Evolutionary conservation across 768 basidiomycete species (phyloP), one percentile per base, ranked within the genome.

Genomic region (Podaxis sp.): DNA sequence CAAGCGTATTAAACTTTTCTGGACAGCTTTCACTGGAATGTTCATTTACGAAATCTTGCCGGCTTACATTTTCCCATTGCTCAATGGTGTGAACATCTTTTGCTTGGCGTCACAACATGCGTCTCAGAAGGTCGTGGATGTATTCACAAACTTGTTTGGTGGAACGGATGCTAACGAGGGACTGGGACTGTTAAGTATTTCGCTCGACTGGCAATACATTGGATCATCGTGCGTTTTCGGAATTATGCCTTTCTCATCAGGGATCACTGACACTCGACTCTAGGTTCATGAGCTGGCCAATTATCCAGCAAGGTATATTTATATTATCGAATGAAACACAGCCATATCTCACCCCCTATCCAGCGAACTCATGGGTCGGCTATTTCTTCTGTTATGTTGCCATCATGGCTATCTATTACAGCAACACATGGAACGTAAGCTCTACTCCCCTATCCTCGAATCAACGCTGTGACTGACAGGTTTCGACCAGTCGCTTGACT

Each of bases 141-240:
- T 83, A 15, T 80, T 88, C 67, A 87, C 86, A 3, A 84, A 86
- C 57, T 66, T 90, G 0, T 89, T 90, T 63, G 89, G 89, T 30
- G 89, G 89, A 4, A 75, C 82, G 2, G 78, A 83, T 38, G 87
- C 81, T 30, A 90, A 90, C 66, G 88, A 90, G 70, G 88, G 87
- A 0, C 75, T 90, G 44, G 88, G 88, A 0, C 67, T 89, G 20
- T 60, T 85, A 44, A 83, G 82, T 37, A 62, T 90, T 46, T 84
- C 84, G n/a, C 81, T 89, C 51, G 88, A 89, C 66, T 90, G 86
- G 86, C 84, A 87, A 64, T 86, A 86, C 65, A 84, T 87, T 64
- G 81, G 81, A 0, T 84, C 84, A 15, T 40, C 30, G 74, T 80
- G 66, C 28, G 73, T 66, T 64, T 15, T 50, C 3, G 15, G 51